Percentiles rank a stretch among this genome's conserved stretches.
Evolutionary conservation across 805 yeast genomes (phyloP).

Genomic region (Starmera caribaea): DNA sequence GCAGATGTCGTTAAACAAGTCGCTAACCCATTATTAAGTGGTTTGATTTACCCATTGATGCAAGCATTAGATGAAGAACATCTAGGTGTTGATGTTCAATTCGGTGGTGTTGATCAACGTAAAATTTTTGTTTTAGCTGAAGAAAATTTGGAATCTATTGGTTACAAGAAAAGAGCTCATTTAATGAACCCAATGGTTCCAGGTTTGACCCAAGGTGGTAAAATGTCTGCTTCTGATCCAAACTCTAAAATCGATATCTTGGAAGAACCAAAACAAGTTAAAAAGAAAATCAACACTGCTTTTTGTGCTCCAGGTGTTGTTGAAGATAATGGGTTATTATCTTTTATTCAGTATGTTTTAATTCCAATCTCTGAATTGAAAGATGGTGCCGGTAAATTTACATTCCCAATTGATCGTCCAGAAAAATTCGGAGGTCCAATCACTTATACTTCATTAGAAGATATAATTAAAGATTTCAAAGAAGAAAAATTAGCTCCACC

Average conservation of each 20-base stretch:
- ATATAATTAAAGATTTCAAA: conserved; percentile 63
- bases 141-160: conserved; percentile 77
- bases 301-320: conserved; percentile 93
- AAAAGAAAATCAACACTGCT: conserved; percentile 86
- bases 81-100: conserved; percentile 84
- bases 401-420: conserved; percentile 77
- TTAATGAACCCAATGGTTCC: conserved; percentile 99
- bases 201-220: conserved; percentile 93
- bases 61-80: conserved; percentile 95
- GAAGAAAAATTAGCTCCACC: conserved; percentile 78
- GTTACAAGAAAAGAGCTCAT: conserved; percentile 97
- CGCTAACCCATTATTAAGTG: conserved; percentile 83
- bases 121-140: conserved; percentile 96
- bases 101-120: conserved; percentile 99
- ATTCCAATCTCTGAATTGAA: conserved; percentile 81
- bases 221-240: conserved; percentile 98
- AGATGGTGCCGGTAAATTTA: conserved; percentile 45
- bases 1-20: conserved; percentile 99
- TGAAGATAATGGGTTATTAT: conserved; percentile 82
- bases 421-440: conserved; percentile 96
- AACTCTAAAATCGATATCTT: conserved; percentile 91
- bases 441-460: conserved; percentile 55
- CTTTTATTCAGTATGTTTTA: conserved; percentile 77
- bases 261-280: conserved; percentile 81
- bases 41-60: conserved; percentile 96